phyloP scores from a whole-genome alignment of 495 filamentous ascomycete species.

The Trichoderma virens region DNA sequence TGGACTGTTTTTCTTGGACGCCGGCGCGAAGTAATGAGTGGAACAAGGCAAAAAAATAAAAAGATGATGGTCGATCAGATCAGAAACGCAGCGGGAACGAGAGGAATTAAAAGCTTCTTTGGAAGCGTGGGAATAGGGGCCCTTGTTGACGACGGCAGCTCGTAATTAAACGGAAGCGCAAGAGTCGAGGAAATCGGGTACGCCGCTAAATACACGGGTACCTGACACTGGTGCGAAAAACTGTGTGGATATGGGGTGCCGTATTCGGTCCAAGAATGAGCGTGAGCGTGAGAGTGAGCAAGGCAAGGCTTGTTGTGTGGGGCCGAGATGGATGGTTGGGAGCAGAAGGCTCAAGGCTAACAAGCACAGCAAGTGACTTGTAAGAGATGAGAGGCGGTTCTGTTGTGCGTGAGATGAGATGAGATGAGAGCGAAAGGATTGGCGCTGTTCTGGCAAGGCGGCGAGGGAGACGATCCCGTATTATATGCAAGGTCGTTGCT shows the following conservation, averaged over 20 bases:
- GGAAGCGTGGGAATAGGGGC: background rate
- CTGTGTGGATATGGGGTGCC: slow-evolving; percentile 1
- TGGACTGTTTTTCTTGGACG: background rate
- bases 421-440: too few species aligned
- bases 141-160: background rate
- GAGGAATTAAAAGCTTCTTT: slow-evolving; percentile 2
- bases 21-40: slow-evolving; percentile 5
- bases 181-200: slow-evolving; percentile 3
- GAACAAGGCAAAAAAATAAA: background rate
- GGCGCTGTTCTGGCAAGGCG: too few species aligned
- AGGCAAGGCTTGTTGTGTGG: background rate
- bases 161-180: slow-evolving; percentile 3
- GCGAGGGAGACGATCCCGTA: too few species aligned
- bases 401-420: background rate
- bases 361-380: background rate
- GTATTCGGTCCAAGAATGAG: slow-evolving; percentile 3
- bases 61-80: background rate
- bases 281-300: background rate
- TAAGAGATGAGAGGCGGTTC: background rate
- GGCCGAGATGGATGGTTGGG: background rate
- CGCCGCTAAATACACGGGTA: slow-evolving; percentile 2
- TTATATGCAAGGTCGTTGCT: too few species aligned
- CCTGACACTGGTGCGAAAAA: slow-evolving; percentile 4
- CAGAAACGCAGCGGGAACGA: background rate
- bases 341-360: background rate